A percentile compares a stretch with the other conserved stretches of the same genome.
These are phyloP conservation scores for Ophiostoma sp. DNA, from an alignment of 2,329 filamentous ascomycete genomes.

Conservation along the genomic window DNA sequence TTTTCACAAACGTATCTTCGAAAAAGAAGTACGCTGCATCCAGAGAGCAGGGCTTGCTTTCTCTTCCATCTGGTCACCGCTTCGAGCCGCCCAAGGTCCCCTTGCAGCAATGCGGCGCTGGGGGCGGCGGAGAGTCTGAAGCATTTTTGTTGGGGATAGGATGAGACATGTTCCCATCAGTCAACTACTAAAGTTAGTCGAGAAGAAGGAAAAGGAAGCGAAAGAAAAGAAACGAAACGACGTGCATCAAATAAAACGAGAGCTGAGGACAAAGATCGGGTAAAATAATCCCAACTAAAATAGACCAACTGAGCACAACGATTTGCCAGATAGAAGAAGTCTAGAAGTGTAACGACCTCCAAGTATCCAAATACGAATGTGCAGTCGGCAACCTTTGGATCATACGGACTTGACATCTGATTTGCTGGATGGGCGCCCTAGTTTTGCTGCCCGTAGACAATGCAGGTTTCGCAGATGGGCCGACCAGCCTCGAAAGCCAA, in stretches of 20 bases:
- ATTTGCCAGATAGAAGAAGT: background rate
- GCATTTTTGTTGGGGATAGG: background rate
- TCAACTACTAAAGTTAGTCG: background rate
- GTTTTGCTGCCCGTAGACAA: slow-evolving; percentile 11
- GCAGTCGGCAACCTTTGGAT: background rate
- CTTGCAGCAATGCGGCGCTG: slow-evolving; percentile 1
- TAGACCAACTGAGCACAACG: background rate
- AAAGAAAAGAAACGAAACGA: background rate
- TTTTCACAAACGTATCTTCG: background rate
- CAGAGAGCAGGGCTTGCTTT: background rate
- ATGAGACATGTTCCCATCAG: slow-evolving; percentile 1
- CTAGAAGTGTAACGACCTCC: background rate
- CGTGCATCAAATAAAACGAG: background rate
- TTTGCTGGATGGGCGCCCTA: slow-evolving; percentile 2
- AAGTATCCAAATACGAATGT: background rate
- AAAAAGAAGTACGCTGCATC: slow-evolving; percentile 10
- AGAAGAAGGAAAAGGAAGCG: background rate
- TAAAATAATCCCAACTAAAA: background rate
- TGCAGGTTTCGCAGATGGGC: slow-evolving; percentile 22
- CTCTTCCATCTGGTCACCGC: background rate
- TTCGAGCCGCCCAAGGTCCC: background rate
- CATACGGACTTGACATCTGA: background rate
- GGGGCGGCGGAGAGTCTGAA: background rate
- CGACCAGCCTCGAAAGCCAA: slow-evolving; percentile 22
- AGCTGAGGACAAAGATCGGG: background rate